Base-by-base conservation (phyloP, 257 asterid species). In the Lithospermum erythrorhizon region DNA sequence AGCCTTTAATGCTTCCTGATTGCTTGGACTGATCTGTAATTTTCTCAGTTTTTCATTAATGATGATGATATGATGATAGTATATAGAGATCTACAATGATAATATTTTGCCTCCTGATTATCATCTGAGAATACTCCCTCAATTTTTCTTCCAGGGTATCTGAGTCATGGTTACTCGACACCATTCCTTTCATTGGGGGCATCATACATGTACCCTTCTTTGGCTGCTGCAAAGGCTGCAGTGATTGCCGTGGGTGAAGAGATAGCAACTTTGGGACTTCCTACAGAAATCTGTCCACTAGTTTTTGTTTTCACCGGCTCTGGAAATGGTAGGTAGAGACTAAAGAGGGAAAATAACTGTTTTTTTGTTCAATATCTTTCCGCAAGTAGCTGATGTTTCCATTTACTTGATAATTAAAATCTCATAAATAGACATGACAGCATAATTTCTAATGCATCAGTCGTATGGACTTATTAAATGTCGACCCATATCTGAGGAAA, bases 191-290 rank as follows among this genome's bases (percentile, higher is more conserved):
- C 96, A 18, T 65, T 91, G 65, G 96, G 96, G 49, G 67, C 86
- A 61, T 91, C 96, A 20, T 91, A 88, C 80, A 91, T 88, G 98
- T 91, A 91, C 76, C 81, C 94, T 70, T 91, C 98, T 37, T 68
- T 91, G 80, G 96, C 95, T 71, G 78, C 88, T 72, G 98, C 98
- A 52, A 91, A 91, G 79, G 93, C 98, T 55, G 98, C 98, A 0
- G 87, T 91, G 18, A 91, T 91, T 61, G 81, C 98, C 25, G 85
- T 88, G 47, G 96, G 98, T 22, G 98, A 91, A 82, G 98, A 91
- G 81, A 88, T 91, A 72, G 90, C 95, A n/a, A 72, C 94, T 13
- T 73, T 73, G 83, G 96, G 98, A 61, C 90, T 91, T 64, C 90
- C 96, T 21, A 68, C 85, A 11, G 82, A 81, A 73, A 86, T 91